Conservation (phyloP, 129 eudicot genomes). For the Lonicera japonica region DNA sequence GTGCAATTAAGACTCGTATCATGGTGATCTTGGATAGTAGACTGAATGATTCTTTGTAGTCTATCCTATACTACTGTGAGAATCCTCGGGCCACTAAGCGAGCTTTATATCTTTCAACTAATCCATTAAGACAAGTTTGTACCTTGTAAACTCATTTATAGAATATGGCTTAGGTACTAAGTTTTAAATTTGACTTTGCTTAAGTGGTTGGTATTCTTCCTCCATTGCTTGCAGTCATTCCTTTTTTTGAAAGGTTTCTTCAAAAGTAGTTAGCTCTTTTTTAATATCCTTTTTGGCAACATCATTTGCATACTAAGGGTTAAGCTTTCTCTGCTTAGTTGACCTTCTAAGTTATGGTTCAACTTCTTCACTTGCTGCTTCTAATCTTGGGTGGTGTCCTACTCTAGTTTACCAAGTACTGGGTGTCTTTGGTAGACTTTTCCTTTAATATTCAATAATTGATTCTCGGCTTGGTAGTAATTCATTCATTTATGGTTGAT, state of each 20-base stretch:
- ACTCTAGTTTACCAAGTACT: neutral
- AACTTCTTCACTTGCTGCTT: neutral
- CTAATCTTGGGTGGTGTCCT: neutral
- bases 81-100: constrained; percentile 2
- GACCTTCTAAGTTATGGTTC: neutral
- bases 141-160: constrained; percentile 1
- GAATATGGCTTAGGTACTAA: neutral
- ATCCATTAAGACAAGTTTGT: neutral
- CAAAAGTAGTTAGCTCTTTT: neutral
- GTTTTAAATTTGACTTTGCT: neutral
- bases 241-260: neutral
- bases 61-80: neutral
- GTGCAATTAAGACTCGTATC: neutral
- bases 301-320: neutral
- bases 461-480: neutral
- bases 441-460: neutral
- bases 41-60: neutral
- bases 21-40: neutral
- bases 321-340: neutral
- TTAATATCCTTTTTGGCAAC: neutral
- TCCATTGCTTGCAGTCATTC: neutral
- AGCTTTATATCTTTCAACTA: constrained; percentile 3
- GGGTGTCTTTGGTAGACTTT: neutral
- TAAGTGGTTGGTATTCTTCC: neutral
- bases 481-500: neutral